phyloP scores from a whole-genome alignment of 345 rosid genomes.

The Ricinus communis region DNA sequence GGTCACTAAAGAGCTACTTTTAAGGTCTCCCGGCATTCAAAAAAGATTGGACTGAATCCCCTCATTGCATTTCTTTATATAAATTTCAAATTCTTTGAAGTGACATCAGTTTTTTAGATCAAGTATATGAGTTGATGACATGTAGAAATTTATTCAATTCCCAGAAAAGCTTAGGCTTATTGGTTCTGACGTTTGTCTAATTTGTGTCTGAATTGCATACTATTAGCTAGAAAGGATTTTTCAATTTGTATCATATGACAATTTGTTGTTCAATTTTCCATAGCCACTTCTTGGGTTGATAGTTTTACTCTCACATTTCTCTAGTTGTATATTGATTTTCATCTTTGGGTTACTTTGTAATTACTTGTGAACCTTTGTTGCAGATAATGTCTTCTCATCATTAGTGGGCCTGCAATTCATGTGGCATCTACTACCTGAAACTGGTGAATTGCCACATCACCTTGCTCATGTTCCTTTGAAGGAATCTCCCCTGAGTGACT shows the following conservation, averaged over 20 bases:
- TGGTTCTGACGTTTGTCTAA: background rate
- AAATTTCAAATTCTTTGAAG: background rate
- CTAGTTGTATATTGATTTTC: background rate
- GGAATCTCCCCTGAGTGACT: conserved; percentile 91
- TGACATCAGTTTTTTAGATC: background rate
- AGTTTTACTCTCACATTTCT: conserved; percentile 6
- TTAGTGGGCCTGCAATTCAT: conserved; percentile 85
- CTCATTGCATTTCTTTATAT: background rate
- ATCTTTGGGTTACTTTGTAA: conserved; percentile 1
- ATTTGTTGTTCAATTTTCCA: background rate
- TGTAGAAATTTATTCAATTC: background rate
- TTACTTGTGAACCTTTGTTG: conserved; percentile 24
- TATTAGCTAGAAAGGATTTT: background rate
- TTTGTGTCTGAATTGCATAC: conserved; percentile 3
- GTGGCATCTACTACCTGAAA: conserved; percentile 77
- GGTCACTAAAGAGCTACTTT: background rate
- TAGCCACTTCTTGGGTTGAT: conserved; percentile 3
- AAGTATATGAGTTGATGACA: background rate
- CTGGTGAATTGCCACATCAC: conserved; percentile 57
- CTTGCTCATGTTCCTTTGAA: conserved; percentile 88
- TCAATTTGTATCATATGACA: background rate
- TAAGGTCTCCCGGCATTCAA: background rate
- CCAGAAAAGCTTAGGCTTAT: background rate
- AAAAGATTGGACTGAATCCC: background rate
- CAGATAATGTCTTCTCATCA: conserved; percentile 91